phyloP scores from a whole-genome alignment of 2,329 filamentous ascomycete species.

The Chrysoporthe austroafricana region DNA sequence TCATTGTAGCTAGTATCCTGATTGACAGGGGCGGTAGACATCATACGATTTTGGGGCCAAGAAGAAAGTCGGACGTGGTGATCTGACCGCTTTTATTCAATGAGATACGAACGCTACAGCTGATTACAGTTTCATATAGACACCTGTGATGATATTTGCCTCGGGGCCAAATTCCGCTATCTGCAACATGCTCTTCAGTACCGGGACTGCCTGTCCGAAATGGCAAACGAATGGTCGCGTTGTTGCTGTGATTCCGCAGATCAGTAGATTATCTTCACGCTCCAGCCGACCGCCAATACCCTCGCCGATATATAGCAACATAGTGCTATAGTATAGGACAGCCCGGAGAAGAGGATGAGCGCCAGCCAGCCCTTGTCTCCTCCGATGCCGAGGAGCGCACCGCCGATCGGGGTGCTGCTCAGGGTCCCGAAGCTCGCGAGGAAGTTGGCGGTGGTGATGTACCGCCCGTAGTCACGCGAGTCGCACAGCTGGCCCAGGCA shows the following conservation, averaged over 20 bases:
- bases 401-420: slow-evolving; percentile 51
- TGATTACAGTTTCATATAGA: too few species aligned
- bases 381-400: slow-evolving; percentile 41
- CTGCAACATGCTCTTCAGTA: too few species aligned
- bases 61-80: too few species aligned
- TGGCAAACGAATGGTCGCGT: too few species aligned
- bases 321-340: slow-evolving; percentile 40
- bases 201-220: too few species aligned
- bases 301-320: slow-evolving; percentile 40
- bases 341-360: slow-evolving; percentile 45
- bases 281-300: slow-evolving; percentile 44
- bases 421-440: slow-evolving; percentile 73
- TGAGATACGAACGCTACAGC: neutral
- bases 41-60: too few species aligned
- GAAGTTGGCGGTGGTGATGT: slow-evolving; percentile 83
- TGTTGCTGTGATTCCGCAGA: neutral
- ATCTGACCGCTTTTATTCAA: neutral
- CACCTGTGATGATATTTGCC: too few species aligned
- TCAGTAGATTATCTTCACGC: slow-evolving; percentile 35
- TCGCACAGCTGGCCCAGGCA: slow-evolving; percentile 81
- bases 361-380: slow-evolving; percentile 41
- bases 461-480: slow-evolving; percentile 75
- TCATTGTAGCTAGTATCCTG: too few species aligned
- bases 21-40: too few species aligned
- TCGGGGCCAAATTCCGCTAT: too few species aligned